A percentile compares a stretch with the other conserved stretches of the same genome.
Conservation (phyloP, 768 basidiomycete species). For the Tulasnella sp. region DNA sequence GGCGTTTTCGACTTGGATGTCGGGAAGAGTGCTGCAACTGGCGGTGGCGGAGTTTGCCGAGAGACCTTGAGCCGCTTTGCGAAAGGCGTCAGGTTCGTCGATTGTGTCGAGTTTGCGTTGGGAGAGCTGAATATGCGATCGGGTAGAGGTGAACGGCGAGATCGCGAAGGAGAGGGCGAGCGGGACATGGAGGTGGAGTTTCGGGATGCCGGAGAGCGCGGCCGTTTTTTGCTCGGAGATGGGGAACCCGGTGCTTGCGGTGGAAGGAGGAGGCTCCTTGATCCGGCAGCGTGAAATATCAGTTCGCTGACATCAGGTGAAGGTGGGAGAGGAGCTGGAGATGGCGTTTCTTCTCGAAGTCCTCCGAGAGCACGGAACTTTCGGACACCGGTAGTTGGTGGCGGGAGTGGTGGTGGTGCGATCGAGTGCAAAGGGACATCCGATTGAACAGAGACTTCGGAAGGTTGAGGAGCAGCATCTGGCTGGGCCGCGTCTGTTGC, state of each 20-base stretch:
- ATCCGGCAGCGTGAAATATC: not conserved
- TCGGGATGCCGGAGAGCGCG: not conserved
- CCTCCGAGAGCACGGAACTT: not conserved
- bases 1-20: not conserved
- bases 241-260: not conserved
- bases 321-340: not conserved
- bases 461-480: not conserved
- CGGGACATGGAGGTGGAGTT: not conserved
- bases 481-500: not conserved
- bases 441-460: not conserved
- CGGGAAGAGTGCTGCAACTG: not conserved
- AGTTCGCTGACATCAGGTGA: slow-evolving; percentile 10
- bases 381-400: not conserved
- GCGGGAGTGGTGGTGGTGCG: not conserved
- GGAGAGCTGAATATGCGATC: not conserved
- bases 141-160: not conserved
- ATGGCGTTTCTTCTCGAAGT: not conserved
- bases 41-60: not conserved
- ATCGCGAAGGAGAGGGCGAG: not conserved
- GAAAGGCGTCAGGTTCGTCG: slow-evolving; percentile 8
- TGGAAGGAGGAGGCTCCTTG: not conserved
- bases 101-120: not conserved
- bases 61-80: slow-evolving; percentile 3
- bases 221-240: not conserved
- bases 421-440: not conserved